Conservation (phyloP, 2,329 filamentous ascomycete species). For the Keithomyces neogunnii region DNA sequence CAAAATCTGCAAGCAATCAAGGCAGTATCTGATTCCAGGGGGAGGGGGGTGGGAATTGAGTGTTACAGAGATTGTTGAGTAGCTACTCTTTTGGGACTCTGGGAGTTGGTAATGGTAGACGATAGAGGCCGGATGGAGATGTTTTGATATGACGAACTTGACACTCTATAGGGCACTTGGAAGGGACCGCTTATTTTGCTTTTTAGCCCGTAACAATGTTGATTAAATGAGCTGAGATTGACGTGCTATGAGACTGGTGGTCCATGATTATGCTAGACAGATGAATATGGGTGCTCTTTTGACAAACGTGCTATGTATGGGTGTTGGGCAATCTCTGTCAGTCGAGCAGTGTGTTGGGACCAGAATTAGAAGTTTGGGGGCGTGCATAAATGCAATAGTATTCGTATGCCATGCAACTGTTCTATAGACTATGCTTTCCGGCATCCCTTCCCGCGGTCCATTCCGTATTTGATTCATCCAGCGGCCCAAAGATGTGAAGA, state of each 20-base stretch:
- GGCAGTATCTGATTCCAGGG: conserved; percentile 10
- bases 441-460: too few species aligned
- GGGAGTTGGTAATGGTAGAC: conserved; percentile 27
- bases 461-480: too few species aligned
- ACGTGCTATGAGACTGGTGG: not conserved
- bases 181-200: conserved; percentile 2
- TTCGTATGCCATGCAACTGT: too few species aligned
- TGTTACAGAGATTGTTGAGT: conserved; percentile 13
- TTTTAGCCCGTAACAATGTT: not conserved
- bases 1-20: conserved; percentile 7
- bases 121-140: conserved; percentile 5
- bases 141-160: conserved; percentile 2
- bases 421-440: too few species aligned
- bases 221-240: not conserved
- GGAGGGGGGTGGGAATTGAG: not conserved
- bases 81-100: conserved; percentile 18
- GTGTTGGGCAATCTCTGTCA: too few species aligned
- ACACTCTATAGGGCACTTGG: conserved; percentile 6
- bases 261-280: too few species aligned
- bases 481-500: too few species aligned
- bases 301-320: too few species aligned
- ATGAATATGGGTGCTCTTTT: too few species aligned
- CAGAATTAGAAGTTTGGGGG: too few species aligned
- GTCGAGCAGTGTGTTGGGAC: too few species aligned
- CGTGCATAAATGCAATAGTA: too few species aligned